These are phyloP conservation scores for Sphagnum fallax DNA, from an alignment of 228 moss, liverwort and hornwort species.

Conservation along the genomic window DNA sequence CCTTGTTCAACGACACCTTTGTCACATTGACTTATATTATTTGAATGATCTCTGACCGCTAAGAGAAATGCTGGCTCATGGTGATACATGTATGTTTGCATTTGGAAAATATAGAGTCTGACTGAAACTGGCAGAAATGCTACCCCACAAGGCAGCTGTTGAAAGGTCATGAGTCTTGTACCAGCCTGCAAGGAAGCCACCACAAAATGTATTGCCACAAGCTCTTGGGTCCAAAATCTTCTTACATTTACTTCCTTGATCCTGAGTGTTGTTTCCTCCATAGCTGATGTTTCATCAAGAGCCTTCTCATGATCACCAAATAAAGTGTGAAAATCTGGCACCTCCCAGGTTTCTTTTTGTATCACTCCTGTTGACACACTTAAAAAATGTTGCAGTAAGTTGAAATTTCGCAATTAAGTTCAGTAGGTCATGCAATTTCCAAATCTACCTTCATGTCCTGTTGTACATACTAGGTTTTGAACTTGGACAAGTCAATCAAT, in stretches of 20 bases:
- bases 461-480: no score
- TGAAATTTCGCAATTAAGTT: no score
- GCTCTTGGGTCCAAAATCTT: slow-evolving; percentile 74
- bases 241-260: slow-evolving; percentile 37
- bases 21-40: no score
- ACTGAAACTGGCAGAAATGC: slow-evolving; percentile 86
- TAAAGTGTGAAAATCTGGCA: slow-evolving; percentile 68
- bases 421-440: no score
- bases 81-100: background rate
- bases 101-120: slow-evolving; percentile 7
- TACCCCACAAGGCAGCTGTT: slow-evolving; percentile 80
- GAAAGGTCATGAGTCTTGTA: slow-evolving; percentile 40
- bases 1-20: background rate
- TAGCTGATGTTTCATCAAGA: background rate
- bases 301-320: slow-evolving; percentile 2
- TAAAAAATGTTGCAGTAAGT: background rate
- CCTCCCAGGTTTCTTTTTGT: slow-evolving; percentile 88
- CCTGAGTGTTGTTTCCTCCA: slow-evolving; percentile 2
- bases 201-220: slow-evolving; percentile 86
- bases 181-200: slow-evolving; percentile 83
- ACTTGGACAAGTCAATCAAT: no score
- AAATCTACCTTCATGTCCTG: no score
- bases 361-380: slow-evolving; percentile 41
- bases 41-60: background rate
- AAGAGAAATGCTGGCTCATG: background rate